These are phyloP conservation scores for Rutidosis leptorrhynchoides DNA, from an alignment of 129 eudicot species.

Conservation along the genomic window DNA sequence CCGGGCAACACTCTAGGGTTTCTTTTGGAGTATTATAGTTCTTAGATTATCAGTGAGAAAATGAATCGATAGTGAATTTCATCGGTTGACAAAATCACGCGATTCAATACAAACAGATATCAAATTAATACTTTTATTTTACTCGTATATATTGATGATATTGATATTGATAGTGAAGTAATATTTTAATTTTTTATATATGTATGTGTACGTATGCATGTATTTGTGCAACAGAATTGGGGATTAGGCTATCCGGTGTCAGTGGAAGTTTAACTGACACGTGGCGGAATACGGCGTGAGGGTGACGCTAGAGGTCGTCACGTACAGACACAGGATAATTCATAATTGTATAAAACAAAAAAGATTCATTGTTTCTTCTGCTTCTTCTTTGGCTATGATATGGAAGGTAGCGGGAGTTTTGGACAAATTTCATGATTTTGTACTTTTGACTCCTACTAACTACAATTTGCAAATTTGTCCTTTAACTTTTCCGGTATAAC, in stretches of 20 bases:
- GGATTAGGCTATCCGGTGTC: slow-evolving; percentile 41
- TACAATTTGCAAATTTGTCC: too few species aligned
- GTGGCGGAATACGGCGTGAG: slow-evolving; percentile 36
- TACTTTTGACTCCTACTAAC: too few species aligned
- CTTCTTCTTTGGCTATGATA: too few species aligned
- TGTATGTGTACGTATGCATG: too few species aligned
- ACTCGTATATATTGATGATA: background rate
- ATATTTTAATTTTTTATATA: background rate
- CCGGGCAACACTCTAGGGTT: background rate
- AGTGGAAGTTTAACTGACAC: slow-evolving; percentile 42
- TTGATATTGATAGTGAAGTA: background rate
- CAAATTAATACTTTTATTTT: background rate
- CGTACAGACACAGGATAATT: too few species aligned
- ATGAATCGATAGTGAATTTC: slow-evolving; percentile 26
- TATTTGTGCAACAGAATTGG: slow-evolving; percentile 1
- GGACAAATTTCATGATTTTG: too few species aligned
- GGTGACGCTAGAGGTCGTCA: slow-evolving; percentile 39
- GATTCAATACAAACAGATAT: slow-evolving; percentile 19
- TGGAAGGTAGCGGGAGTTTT: too few species aligned
- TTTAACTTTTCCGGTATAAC: too few species aligned
- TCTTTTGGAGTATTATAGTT: background rate
- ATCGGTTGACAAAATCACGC: slow-evolving; percentile 33
- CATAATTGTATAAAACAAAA: too few species aligned
- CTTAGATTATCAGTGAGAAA: background rate
- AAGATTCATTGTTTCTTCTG: background rate